Percentiles rank a stretch among this genome's conserved stretches.
These are phyloP conservation scores for Pseudocercospora musae DNA, from an alignment of 2,329 filamentous ascomycete species.

Conservation along the genomic window DNA sequence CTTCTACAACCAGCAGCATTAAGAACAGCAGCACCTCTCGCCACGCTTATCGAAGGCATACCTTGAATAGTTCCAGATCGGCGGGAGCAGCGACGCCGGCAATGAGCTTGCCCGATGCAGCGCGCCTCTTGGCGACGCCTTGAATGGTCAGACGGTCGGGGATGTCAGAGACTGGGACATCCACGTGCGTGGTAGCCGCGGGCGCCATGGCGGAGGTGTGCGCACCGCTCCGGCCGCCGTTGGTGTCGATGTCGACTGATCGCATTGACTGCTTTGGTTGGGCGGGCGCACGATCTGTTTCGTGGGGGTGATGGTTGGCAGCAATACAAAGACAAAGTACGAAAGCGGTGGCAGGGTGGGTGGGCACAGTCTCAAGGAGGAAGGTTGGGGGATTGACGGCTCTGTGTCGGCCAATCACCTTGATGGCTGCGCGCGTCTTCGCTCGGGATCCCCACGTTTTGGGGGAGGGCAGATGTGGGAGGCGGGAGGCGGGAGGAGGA, in stretches of 20 bases:
- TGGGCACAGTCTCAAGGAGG: slow-evolving; percentile 8
- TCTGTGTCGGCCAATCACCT: slow-evolving; percentile 17
- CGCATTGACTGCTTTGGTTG: background rate
- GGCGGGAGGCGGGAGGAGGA: no score
- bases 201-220: slow-evolving; percentile 32
- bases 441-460: slow-evolving; percentile 4
- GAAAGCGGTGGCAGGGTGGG: slow-evolving; percentile 11
- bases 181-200: slow-evolving; percentile 30
- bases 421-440: slow-evolving; percentile 11
- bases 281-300: slow-evolving; percentile 1
- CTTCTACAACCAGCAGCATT: background rate
- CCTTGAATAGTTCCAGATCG: slow-evolving; percentile 71
- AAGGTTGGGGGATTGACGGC: slow-evolving; percentile 10
- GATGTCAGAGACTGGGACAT: slow-evolving; percentile 35
- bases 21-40: slow-evolving; percentile 1
- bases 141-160: slow-evolving; percentile 59
- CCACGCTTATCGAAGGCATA: slow-evolving; percentile 7
- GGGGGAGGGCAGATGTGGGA: background rate
- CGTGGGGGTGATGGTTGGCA: slow-evolving; percentile 5
- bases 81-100: slow-evolving; percentile 74
- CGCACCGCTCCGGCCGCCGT: slow-evolving; percentile 6
- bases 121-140: slow-evolving; percentile 64
- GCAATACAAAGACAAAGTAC: slow-evolving; percentile 7
- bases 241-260: background rate
- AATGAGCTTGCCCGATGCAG: slow-evolving; percentile 67